Percentiles rank a stretch among this genome's conserved stretches.
Conservation (phyloP, 768 basidiomycete genomes). For the Mycena polygramma region DNA sequence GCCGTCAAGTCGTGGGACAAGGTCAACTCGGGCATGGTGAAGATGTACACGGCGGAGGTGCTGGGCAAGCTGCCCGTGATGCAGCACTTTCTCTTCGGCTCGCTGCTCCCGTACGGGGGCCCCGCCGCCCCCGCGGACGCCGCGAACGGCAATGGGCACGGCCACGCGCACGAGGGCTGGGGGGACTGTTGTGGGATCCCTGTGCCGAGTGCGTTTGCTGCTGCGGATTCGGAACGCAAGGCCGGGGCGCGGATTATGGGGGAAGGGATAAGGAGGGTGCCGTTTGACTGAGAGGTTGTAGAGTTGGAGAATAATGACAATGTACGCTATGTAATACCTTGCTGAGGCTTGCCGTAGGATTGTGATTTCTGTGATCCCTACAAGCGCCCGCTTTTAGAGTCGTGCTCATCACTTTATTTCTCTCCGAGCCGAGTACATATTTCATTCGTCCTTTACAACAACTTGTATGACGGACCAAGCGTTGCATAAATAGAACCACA, state of each 20-base stretch:
- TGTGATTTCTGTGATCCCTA: background rate
- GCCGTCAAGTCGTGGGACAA: slow-evolving; percentile 97
- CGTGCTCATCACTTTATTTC: too few relatives aligned
- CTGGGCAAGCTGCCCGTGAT: slow-evolving; percentile 95
- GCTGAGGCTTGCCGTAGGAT: background rate
- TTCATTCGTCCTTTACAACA: too few relatives aligned
- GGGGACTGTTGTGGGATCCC: slow-evolving; percentile 94
- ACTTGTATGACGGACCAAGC: too few relatives aligned
- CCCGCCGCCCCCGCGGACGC: slow-evolving; percentile 53
- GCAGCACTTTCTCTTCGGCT: slow-evolving; percentile 96
- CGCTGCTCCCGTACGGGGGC: slow-evolving; percentile 78
- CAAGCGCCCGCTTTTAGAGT: background rate
- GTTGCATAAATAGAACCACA: too few relatives aligned
- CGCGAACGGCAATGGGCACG: slow-evolving; percentile 65
- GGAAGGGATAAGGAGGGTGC: slow-evolving; percentile 36
- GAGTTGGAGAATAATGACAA: background rate
- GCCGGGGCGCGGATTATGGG: slow-evolving; percentile 24
- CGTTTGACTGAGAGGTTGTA: slow-evolving; percentile 27
- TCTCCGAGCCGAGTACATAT: too few relatives aligned
- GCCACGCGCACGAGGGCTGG: slow-evolving; percentile 74
- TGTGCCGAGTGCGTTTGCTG: slow-evolving; percentile 86
- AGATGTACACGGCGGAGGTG: slow-evolving; percentile 98
- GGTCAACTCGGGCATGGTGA: slow-evolving; percentile 95
- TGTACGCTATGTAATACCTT: background rate
- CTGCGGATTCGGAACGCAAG: slow-evolving; percentile 64